Base-by-base conservation (phyloP, 1,284 basidiomycete species). In the Lentinus polychrous region DNA sequence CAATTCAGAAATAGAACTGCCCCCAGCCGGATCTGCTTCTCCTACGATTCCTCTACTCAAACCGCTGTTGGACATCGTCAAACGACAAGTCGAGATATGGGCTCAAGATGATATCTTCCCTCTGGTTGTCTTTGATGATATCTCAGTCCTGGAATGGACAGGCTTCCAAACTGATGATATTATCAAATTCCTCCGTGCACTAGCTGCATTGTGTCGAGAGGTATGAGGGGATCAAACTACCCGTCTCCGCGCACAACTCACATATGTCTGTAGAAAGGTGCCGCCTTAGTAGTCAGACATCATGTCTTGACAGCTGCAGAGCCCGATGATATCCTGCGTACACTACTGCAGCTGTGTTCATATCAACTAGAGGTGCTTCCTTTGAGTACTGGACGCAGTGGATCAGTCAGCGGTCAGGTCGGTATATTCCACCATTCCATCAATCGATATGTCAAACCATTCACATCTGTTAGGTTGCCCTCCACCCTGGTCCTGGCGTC, bases 381-480 rank as follows among this genome's bases (percentile, higher is more conserved):
- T 0, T 66, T 89, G 3, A 69, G 78, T 0, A 88, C 81, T 53
- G 86, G 86, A 11, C 70, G 78, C 38, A 89, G 86, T 55, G 85
- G 85, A 8, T 71, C 78, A 31, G 81, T 89, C 27, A 86, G 79
- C 50, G 86, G 86, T 15, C 82, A 87, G 72, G 86, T 84, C 48
- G 22, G 71, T 57, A 37, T 8, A 23, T 46, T n/a, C n/a, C 12
- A n/a, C n/a, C 15, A 46, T 20, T 22, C 40, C 31, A 20, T 43
- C 31, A 32, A n/a, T 12, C 12, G 8, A 14, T 31, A 42, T 14
- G 17, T n/a, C 14, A 20, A 27, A 17, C 15, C 17, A 32, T 27
- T 33, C 22, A 10, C 7, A 20, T 48, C 45, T n/a, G 33, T 18
- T 46, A 88, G 84, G 65, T 87, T 15, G 75, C 81, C 14, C 58